Conservation (phyloP, 1,284 basidiomycete species). For the Puccinia triticina region DNA sequence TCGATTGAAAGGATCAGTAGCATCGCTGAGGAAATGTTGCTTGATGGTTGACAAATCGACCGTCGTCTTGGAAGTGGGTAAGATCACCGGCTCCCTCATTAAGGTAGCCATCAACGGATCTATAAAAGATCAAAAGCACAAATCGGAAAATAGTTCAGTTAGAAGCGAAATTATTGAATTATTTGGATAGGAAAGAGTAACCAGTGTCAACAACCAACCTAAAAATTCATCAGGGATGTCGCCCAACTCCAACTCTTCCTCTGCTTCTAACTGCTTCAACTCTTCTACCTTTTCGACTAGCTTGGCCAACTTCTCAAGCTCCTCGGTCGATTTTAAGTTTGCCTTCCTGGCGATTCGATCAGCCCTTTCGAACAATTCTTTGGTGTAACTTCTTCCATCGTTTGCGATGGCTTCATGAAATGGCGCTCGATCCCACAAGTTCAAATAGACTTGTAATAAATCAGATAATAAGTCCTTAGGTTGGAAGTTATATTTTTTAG, state of each 20-base stretch:
- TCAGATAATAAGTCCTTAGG: slow-evolving; percentile 81
- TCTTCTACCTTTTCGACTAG: slow-evolving; percentile 86
- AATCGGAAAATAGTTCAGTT: slow-evolving; percentile 54
- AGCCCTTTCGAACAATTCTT: slow-evolving; percentile 80
- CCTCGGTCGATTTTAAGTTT: slow-evolving; percentile 75
- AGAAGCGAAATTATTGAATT: slow-evolving; percentile 57
- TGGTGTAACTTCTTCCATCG: slow-evolving; percentile 88
- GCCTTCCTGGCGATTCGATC: slow-evolving; percentile 71
- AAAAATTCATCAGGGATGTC: slow-evolving; percentile 95
- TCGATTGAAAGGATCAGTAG: slow-evolving; percentile 88
- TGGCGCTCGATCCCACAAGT: slow-evolving; percentile 76
- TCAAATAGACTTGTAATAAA: slow-evolving; percentile 87
- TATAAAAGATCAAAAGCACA: slow-evolving; percentile 58
- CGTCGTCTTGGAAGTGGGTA: slow-evolving; percentile 79
- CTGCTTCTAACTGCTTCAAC: slow-evolving; percentile 74
- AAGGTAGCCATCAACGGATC: slow-evolving; percentile 90
- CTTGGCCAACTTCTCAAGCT: slow-evolving; percentile 72
- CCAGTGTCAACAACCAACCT: slow-evolving; percentile 64
- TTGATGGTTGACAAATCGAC: slow-evolving; percentile 94
- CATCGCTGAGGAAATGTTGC: slow-evolving; percentile 86
- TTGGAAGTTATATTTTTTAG: slow-evolving; percentile 86
- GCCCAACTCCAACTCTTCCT: slow-evolving; percentile 82
- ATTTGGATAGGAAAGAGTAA: not conserved
- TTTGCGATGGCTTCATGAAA: slow-evolving; percentile 88
- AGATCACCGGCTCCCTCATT: slow-evolving; percentile 92